These are phyloP conservation scores for Circinella umbellata DNA, from an alignment of 371 early-diverging fungal species.

Conservation along the genomic window DNA sequence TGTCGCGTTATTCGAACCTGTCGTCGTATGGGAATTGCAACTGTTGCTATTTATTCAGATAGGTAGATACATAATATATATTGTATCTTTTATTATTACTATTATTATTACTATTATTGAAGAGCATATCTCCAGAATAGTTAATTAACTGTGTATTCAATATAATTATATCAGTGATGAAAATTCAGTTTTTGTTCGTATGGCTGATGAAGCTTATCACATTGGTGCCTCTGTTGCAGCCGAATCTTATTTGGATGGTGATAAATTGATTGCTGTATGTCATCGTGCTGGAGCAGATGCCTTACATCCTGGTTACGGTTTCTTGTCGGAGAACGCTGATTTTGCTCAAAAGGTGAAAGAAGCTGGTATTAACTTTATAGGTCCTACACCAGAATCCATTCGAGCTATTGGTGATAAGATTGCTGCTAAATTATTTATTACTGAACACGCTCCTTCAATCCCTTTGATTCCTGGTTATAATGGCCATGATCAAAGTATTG, in stretches of 20 bases:
- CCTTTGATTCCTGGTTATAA: slow-evolving; percentile 91
- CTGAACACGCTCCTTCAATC: slow-evolving; percentile 69
- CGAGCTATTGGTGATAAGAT: slow-evolving; percentile 95
- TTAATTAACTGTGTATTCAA: neutral
- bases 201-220: slow-evolving; percentile 83
- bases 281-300: slow-evolving; percentile 74
- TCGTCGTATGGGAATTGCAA: slow-evolving; percentile 81
- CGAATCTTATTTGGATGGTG: slow-evolving; percentile 73
- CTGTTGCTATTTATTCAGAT: slow-evolving; percentile 94
- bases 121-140: too few species aligned
- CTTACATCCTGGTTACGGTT: slow-evolving; percentile 92
- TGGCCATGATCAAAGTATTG: slow-evolving; percentile 74
- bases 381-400: slow-evolving; percentile 81
- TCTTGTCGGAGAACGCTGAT: slow-evolving; percentile 81
- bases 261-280: slow-evolving; percentile 66
- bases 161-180: slow-evolving; percentile 65
- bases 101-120: too few species aligned
- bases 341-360: slow-evolving; percentile 75
- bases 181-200: slow-evolving; percentile 78
- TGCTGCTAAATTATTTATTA: slow-evolving; percentile 71
- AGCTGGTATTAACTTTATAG: slow-evolving; percentile 79
- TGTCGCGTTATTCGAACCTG: slow-evolving; percentile 91
- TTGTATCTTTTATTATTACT: neutral
- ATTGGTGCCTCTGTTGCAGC: slow-evolving; percentile 75
- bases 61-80: slow-evolving; percentile 46